phyloP scores from a whole-genome alignment of 352 stramenopile genomes.

The Globisporangium splendens region DNA sequence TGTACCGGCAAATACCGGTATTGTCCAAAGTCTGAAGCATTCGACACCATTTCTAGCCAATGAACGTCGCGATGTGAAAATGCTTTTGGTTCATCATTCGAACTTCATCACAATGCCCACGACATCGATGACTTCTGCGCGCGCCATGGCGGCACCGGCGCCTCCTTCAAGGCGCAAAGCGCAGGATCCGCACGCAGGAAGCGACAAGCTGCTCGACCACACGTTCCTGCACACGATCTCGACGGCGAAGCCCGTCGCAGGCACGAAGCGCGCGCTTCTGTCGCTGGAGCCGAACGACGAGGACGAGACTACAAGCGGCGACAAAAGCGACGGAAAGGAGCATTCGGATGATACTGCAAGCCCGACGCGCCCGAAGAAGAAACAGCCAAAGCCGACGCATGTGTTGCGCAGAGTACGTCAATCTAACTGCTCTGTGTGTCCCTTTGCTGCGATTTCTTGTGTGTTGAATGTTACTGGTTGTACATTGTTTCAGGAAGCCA shows the following conservation, averaged over 20 bases:
- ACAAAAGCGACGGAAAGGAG: background rate
- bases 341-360: background rate
- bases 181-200: background rate
- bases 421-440: background rate
- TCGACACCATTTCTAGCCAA: too few relatives aligned
- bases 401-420: background rate
- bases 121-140: too few relatives aligned
- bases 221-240: background rate
- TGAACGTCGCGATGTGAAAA: too few relatives aligned
- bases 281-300: background rate
- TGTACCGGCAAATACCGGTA: too few relatives aligned
- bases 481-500: conserved; percentile 27
- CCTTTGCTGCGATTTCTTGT: background rate
- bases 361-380: background rate
- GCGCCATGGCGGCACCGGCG: too few relatives aligned
- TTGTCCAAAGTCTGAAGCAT: too few relatives aligned
- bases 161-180: background rate
- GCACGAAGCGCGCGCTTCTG: background rate
- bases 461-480: conserved; percentile 11
- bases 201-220: background rate
- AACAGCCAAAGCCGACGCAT: background rate
- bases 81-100: too few relatives aligned
- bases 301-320: background rate
- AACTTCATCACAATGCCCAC: too few relatives aligned
- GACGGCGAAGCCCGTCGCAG: background rate